These are phyloP conservation scores for Pedinophyceae sp. DNA, from an alignment of 139 green algal species.

Conservation along the genomic window DNA sequence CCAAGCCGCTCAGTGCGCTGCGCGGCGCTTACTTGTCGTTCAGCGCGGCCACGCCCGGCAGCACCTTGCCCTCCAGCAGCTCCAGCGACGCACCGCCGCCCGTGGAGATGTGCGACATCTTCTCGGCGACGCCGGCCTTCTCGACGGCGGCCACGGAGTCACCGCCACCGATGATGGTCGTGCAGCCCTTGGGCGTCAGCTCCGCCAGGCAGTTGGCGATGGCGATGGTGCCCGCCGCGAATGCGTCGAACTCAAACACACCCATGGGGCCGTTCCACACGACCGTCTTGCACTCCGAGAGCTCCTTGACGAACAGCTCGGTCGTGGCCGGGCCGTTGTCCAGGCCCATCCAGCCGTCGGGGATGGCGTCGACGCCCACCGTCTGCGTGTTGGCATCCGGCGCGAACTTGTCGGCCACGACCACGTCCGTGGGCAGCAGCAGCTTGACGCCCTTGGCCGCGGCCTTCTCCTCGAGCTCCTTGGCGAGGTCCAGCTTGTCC, in stretches of 20 bases:
- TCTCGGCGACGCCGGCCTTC: slow-evolving; percentile 78
- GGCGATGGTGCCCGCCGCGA: slow-evolving; percentile 73
- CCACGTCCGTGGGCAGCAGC: slow-evolving; percentile 87
- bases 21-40: slow-evolving; percentile 48
- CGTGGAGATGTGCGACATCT: slow-evolving; percentile 58
- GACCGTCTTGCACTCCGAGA: slow-evolving; percentile 85
- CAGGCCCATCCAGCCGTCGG: slow-evolving; percentile 97
- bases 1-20: too few species aligned
- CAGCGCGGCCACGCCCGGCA: slow-evolving; percentile 87
- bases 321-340: slow-evolving; percentile 87
- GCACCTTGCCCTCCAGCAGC: slow-evolving; percentile 97
- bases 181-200: slow-evolving; percentile 52
- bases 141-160: slow-evolving; percentile 97
- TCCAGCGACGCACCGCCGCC: slow-evolving; percentile 92
- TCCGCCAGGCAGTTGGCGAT: slow-evolving; percentile 80
- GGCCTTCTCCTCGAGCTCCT: slow-evolving; percentile 39
- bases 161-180: slow-evolving; percentile 96
- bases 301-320: slow-evolving; percentile 62
- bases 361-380: slow-evolving; percentile 61
- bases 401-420: slow-evolving; percentile 92
- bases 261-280: slow-evolving; percentile 96
- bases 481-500: slow-evolving; percentile 95
- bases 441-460: slow-evolving; percentile 85
- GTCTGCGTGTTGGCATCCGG: slow-evolving; percentile 68
- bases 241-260: slow-evolving; percentile 94